Evolutionary conservation across 345 rosid species (phyloP), one percentile per base, ranked within the genome.

Genomic region (Salix udensis): DNA sequence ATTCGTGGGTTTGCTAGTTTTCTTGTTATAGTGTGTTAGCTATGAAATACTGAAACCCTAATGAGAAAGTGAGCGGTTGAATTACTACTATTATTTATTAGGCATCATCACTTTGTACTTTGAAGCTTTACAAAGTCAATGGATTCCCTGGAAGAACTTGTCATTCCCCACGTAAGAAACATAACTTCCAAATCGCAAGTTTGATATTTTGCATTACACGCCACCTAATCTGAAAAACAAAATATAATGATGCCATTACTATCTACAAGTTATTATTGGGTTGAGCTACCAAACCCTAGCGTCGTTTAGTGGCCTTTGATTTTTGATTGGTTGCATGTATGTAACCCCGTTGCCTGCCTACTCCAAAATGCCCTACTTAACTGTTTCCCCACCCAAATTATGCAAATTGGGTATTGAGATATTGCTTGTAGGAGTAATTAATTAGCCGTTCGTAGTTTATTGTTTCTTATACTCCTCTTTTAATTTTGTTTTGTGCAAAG

Each of bases 61-160:
- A n/a, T 16, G 23, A 65, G 82, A 85, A 87, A 85, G 84, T 34
- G 86, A 83, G 78, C 72, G 36, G 86, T 85, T 80, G 80, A 65
- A 61, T 82, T 85, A 13, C 86, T 81, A 69, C 61, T 64, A 50
- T 37, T 60, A 39, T 3, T 18, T 66, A 40, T 0, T 0, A 5
- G 16, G 9, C 18, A 1, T 1, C 2, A 21, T 36, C 34, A 4
- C 23, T 0, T 64, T 21, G 46, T 62, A 70, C 53, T 71, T 67
- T 19, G 7, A 48, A 67, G 67, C 55, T 53, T 42, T 74, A 7
- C 81, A 31, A 74, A 71, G 86, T 85, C 84, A 86, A 81, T 6
- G 60, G n/a, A 77, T 72, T 62, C 77, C 81, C 78, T 70, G 40
- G 76, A 36, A 14, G 1, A 60, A 61, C 1, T 46, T 71, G 78